Base-by-base conservation (phyloP, 2,329 filamentous ascomycete species). In the Didymella arachidicola region DNA sequence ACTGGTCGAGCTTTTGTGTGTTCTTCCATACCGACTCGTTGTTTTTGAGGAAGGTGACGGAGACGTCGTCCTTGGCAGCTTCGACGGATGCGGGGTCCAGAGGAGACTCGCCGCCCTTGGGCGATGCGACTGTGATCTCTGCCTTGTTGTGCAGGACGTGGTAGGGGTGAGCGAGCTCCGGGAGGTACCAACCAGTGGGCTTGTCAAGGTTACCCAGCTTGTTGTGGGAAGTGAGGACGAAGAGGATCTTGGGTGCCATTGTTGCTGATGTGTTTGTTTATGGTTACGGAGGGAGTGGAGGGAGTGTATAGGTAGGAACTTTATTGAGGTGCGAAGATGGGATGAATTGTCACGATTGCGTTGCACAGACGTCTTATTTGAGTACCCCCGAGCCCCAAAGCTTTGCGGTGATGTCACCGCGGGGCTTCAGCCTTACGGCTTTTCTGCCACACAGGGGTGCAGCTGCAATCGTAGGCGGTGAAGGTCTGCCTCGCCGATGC, bases 131-230 rank as follows among this genome's bases (percentile, higher is more conserved):
- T 8, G 72, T 74, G 58, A 79, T 77, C 44, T 77, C 73, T 53
- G 70, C 68, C 50, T 77, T 74, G 60, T 64, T 65, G 52, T 63
- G 71, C 7, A 79, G 70, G 53, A 75, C 72, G 67, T 79, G 71
- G 69, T 77, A 79, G 14, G 77, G 76, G 59, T 78, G 73, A 0
- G 74, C 72, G 36, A 73, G 68, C 46, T 75, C 76, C 2, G 76
- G 75, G 16, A 92, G 79, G 72, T 86, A 92, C 89, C 89, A 92
- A 63, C 89, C 89, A 0, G 89, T 91, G 10, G 83, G 83, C 53
- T 79, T 76, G 62, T 76, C 74, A 43, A 72, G 75, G 66, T 72
- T 68, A 50, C 78, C 79, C 50, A 83, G 75, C 60, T 78, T 75
- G 63, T 76, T 74, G 73, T 85, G 82, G 60, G 88, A 91, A 64